Base-by-base conservation (phyloP, 768 basidiomycete species). In the Tricholoma terreum region DNA sequence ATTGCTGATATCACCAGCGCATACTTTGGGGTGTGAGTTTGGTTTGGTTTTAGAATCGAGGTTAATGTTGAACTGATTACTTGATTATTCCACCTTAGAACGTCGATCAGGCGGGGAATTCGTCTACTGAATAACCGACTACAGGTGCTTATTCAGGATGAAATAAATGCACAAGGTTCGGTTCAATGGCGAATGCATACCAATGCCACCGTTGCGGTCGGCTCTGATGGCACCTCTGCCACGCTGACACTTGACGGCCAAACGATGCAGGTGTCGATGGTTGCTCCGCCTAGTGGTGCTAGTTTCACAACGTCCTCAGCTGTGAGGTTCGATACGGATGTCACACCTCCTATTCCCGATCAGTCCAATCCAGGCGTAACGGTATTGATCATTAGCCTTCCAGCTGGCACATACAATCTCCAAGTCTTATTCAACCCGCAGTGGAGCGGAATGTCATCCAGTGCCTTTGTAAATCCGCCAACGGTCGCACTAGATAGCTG, bases 121-220 rank as follows among this genome's bases (percentile, higher is more conserved):
- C 90, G 94, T 48, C 67, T 86, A 57, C 65, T 98, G 61, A 98
- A 98, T 71, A 77, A 75, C 35, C 85, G 97, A 60, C 82, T 80
- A 59, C 97, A 98, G 73, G 86, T 98, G 12, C 84, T 99, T 14
- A 69, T 99, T 46, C 96, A 96, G 71, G 96, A 98, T 73, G 97
- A 99, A 67, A 86, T 98, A 66, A 79, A 72, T 15, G 75, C 85
- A 2, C 71, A 79, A 33, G 76, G 70, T 6, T 63, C 77, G 19
- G 70, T 97, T 46, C 82, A 87, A 75, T 97, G 96, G 96, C 86
- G 93, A 48, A 90, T 92, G 80, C 94, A 98, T 73, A 98, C 96
- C 56, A 98, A 98, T 73, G 95, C 96, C 10, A 92, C 93, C 3
- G 71, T 92, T 35, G 64, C 69, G 55, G 65, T 69, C 42, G 69